A percentile compares a stretch with the other conserved stretches of the same genome.
Evolutionary conservation across 768 basidiomycete genomes (phyloP).

Genomic region (Mycena maculata): DNA sequence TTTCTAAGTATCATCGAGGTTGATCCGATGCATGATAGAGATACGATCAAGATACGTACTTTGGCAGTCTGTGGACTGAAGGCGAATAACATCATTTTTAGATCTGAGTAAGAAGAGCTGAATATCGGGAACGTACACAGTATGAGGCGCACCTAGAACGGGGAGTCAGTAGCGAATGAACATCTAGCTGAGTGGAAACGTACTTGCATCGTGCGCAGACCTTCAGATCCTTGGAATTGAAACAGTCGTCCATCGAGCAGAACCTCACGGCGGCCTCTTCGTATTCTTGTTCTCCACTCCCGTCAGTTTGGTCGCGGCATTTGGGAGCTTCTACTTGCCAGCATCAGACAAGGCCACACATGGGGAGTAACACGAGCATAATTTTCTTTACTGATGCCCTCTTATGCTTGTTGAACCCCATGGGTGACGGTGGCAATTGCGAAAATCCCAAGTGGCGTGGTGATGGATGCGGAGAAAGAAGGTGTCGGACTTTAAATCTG

Average conservation of each 20-base stretch:
- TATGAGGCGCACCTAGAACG: slow-evolving; percentile 3
- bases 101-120: background rate
- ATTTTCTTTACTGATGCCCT: too few species aligned
- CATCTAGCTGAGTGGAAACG: background rate
- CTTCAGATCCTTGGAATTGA: slow-evolving; percentile 4
- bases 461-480: too few species aligned
- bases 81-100: background rate
- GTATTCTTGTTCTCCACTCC: slow-evolving; percentile 3
- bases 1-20: background rate
- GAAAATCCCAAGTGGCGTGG: too few species aligned
- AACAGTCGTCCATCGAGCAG: slow-evolving; percentile 17
- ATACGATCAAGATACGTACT: background rate
- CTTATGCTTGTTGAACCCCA: too few species aligned
- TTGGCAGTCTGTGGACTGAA: slow-evolving; percentile 16
- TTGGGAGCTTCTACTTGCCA: slow-evolving; percentile 2
- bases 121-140: slow-evolving; percentile 3
- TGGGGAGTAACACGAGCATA: too few species aligned
- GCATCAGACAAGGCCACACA: too few species aligned
- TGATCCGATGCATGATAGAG: background rate
- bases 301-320: slow-evolving; percentile 5
- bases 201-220: background rate
- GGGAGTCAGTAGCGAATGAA: background rate
- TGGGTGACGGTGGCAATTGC: too few species aligned
- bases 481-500: too few species aligned
- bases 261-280: background rate